These are phyloP conservation scores for Ambrosia hybrid DNA, from an alignment of 140 eudicot genomes.

Conservation along the genomic window DNA sequence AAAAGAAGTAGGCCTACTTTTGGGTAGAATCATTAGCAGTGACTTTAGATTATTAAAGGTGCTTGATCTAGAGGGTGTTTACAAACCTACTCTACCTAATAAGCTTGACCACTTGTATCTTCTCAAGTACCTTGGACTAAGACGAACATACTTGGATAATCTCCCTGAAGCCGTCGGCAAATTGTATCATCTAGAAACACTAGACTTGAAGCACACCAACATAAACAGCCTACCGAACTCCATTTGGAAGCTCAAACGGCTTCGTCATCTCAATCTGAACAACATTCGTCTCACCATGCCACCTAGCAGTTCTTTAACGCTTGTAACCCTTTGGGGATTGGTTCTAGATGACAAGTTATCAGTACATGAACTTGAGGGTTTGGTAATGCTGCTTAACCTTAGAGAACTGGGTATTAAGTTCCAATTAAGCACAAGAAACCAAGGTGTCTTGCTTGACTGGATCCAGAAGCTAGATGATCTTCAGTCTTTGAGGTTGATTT, in stretches of 20 bases:
- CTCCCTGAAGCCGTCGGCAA: slow-evolving; percentile 60
- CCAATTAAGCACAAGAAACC: too few species aligned
- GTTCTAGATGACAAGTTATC: too few species aligned
- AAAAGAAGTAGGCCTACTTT: slow-evolving; percentile 44
- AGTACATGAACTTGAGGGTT: too few species aligned
- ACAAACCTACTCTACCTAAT: slow-evolving; percentile 37
- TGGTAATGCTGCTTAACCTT: too few species aligned
- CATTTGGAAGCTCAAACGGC: slow-evolving; percentile 53
- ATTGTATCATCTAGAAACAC: slow-evolving; percentile 47
- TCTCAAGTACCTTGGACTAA: slow-evolving; percentile 28
- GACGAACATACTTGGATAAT: slow-evolving; percentile 51
- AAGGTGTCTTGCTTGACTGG: too few species aligned
- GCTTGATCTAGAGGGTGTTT: too few species aligned
- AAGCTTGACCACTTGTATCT: slow-evolving; percentile 39
- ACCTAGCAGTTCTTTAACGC: too few species aligned
- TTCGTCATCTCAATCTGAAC: slow-evolving; percentile 57
- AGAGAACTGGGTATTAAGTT: too few species aligned
- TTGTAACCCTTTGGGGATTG: too few species aligned
- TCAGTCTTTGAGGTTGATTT: too few species aligned
- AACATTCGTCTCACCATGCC: slow-evolving; percentile 38
- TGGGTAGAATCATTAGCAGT: slow-evolving; percentile 28
- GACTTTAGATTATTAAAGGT: slow-evolving; percentile 36
- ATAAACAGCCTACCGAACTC: slow-evolving; percentile 50
- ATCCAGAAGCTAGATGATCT: slow-evolving; percentile 3
- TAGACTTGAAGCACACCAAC: slow-evolving; percentile 60